A percentile compares a stretch with the other conserved stretches of the same genome.
These are phyloP conservation scores for Chytriomyces sp. DNA, from an alignment of 192 early-diverging fungal genomes.

Conservation along the genomic window DNA sequence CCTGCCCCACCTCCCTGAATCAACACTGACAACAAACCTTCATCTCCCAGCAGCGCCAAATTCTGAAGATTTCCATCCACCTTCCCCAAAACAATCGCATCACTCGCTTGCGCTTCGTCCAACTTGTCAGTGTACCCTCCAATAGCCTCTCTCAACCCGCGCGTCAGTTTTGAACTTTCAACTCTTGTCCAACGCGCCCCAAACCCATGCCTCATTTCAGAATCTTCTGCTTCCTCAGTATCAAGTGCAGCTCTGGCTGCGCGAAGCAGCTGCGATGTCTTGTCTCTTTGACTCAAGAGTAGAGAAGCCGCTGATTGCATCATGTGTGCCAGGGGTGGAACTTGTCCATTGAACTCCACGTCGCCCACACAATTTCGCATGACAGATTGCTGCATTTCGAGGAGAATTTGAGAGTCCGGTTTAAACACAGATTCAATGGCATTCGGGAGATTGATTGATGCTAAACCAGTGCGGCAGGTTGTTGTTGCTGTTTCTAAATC, in stretches of 20 bases:
- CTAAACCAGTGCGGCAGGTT: background rate
- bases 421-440: background rate
- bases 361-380: background rate
- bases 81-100: slow-evolving; percentile 16
- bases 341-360: background rate
- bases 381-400: background rate
- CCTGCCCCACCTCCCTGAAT: background rate
- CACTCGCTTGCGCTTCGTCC: slow-evolving; percentile 7
- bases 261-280: background rate
- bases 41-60: background rate
- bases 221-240: background rate
- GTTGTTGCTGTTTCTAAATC: background rate
- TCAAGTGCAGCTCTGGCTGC: slow-evolving; percentile 1
- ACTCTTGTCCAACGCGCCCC: slow-evolving; percentile 6
- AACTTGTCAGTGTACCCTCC: slow-evolving; percentile 9
- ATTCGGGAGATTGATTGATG: background rate
- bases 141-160: slow-evolving; percentile 15
- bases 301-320: background rate
- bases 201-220: slow-evolving; percentile 3
- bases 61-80: slow-evolving; percentile 8
- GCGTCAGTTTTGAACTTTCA: background rate
- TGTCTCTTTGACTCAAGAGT: background rate
- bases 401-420: slow-evolving; percentile 3
- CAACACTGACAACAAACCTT: background rate
- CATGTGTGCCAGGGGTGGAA: background rate